A percentile compares a stretch with the other conserved stretches of the same genome.
phyloP scores from a whole-genome alignment of 352 stramenopile genomes.

The Globisporangium nagaii region DNA sequence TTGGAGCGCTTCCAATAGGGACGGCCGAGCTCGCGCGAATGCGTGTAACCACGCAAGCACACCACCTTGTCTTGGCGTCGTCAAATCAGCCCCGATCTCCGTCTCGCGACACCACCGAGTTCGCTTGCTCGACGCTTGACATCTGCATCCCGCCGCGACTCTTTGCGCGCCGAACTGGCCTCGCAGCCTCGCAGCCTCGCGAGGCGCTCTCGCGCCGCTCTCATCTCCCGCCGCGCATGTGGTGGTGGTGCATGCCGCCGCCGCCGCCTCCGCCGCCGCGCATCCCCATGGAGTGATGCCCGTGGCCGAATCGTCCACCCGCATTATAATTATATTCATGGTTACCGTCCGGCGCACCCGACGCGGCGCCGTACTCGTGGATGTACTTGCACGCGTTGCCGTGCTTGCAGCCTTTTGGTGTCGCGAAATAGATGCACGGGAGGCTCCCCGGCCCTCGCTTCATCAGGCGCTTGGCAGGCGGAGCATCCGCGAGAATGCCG shows the following conservation, averaged over 20 bases:
- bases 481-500: conserved; percentile 28
- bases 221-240: conserved; percentile 56
- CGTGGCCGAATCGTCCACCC: conserved; percentile 40
- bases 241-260: conserved; percentile 29
- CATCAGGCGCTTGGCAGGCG: conserved; percentile 37
- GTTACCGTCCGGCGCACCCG: conserved; percentile 23
- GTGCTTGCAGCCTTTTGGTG: conserved; percentile 64
- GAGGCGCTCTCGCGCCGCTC: background rate
- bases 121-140: too few species aligned
- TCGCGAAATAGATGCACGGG: conserved; percentile 72
- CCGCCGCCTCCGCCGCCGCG: conserved; percentile 21
- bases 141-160: too few species aligned
- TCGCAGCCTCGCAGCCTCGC: background rate
- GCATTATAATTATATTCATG: conserved; percentile 61
- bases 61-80: background rate
- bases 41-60: background rate
- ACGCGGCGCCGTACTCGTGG: conserved; percentile 34
- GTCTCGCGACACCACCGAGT: too few species aligned
- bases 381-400: conserved; percentile 61
- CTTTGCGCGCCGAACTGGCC: too few species aligned
- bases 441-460: conserved; percentile 36
- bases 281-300: conserved; percentile 25
- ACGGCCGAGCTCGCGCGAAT: background rate
- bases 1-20: conserved; percentile 5
- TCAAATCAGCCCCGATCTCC: background rate